Evolutionary conservation across 73 alveolate genomes (phyloP).

Genomic region (Paramecium sonneborni): DNA sequence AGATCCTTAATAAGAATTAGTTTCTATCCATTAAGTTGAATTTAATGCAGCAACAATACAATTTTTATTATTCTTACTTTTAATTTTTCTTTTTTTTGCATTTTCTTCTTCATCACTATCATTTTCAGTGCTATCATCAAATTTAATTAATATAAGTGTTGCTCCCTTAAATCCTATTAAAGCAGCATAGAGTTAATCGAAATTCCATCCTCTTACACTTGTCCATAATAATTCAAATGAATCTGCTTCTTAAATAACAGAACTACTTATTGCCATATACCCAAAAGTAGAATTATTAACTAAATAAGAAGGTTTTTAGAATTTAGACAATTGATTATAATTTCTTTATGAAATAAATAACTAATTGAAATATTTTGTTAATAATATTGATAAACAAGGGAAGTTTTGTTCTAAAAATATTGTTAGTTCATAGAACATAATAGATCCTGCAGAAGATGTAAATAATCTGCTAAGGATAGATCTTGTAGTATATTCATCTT

Average conservation of each 20-base stretch:
- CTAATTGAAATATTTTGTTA: constrained; percentile 34
- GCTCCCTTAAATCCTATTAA: constrained; percentile 27
- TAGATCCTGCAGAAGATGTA: constrained; percentile 13
- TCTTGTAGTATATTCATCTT: constrained; percentile 44
- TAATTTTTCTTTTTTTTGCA: not conserved
- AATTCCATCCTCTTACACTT: constrained; percentile 35
- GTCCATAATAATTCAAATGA: constrained; percentile 37
- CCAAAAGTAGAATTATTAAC: constrained; percentile 42
- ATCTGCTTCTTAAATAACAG: constrained; percentile 27
- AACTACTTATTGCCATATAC: constrained; percentile 32
- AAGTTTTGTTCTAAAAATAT: not conserved
- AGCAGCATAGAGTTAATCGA: not conserved
- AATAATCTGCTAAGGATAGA: constrained; percentile 21
- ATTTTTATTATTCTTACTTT: not conserved
- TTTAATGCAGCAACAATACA: constrained; percentile 42
- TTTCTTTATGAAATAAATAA: not conserved
- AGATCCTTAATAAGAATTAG: constrained; percentile 41
- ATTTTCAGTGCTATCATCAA: constrained; percentile 18
- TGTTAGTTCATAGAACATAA: constrained; percentile 46
- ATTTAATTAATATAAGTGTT: constrained; percentile 11
- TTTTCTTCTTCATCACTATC: constrained; percentile 43
- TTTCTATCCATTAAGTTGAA: constrained; percentile 49
- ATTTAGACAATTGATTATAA: not conserved
- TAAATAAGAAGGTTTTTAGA: constrained; percentile 36
- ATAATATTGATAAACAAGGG: constrained; percentile 3